These are phyloP conservation scores for Lachancea fermentati DNA, from an alignment of 805 yeast genomes.

Conservation along the genomic window DNA sequence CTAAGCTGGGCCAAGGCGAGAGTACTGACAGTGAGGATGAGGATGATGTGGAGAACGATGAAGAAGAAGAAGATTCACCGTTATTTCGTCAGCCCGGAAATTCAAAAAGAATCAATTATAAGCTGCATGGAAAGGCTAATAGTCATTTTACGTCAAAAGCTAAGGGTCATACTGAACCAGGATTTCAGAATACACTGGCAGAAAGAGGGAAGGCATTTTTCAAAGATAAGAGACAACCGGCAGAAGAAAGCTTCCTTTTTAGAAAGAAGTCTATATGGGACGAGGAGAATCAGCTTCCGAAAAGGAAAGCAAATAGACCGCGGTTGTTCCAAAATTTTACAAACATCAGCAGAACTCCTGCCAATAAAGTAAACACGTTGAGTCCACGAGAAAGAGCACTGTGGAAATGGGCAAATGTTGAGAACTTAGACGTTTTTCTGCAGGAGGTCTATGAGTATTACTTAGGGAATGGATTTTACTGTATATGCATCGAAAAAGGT, in stretches of 20 bases:
- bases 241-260: slow-evolving; percentile 14
- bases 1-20: slow-evolving; percentile 24
- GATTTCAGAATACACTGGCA: slow-evolving; percentile 1
- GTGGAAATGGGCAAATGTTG: slow-evolving; percentile 96
- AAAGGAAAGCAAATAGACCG: slow-evolving; percentile 15
- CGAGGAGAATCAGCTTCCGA: slow-evolving; percentile 1
- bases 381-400: slow-evolving; percentile 72
- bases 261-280: slow-evolving; percentile 17
- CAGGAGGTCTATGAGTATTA: slow-evolving; percentile 80
- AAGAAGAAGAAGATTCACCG: background rate
- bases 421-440: slow-evolving; percentile 81
- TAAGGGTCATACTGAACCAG: slow-evolving; percentile 9
- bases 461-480: slow-evolving; percentile 75
- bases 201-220: slow-evolving; percentile 1
- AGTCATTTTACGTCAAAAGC: background rate
- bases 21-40: slow-evolving; percentile 6
- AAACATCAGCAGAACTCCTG: slow-evolving; percentile 24
- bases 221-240: slow-evolving; percentile 8
- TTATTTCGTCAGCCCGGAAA: slow-evolving; percentile 14
- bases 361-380: slow-evolving; percentile 36
- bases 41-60: slow-evolving; percentile 1
- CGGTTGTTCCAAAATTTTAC: slow-evolving; percentile 22
- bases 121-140: background rate
- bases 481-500: slow-evolving; percentile 62
- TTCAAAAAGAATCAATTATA: slow-evolving; percentile 29